These are phyloP conservation scores for Alternaria novae-zelandiae DNA, from an alignment of 2,329 filamentous ascomycete species.

Conservation along the genomic window DNA sequence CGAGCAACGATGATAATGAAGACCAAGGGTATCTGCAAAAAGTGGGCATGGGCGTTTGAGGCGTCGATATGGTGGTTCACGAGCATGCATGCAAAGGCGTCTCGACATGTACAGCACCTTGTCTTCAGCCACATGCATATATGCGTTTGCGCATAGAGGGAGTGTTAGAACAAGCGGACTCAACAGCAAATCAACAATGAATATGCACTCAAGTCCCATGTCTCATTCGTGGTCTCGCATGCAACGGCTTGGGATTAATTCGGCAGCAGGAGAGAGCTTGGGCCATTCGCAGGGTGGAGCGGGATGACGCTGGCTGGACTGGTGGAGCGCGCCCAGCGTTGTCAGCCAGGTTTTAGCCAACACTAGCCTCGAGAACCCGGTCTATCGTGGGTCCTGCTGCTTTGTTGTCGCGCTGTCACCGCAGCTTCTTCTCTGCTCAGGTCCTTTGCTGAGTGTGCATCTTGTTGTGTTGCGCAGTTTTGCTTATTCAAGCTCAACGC, in stretches of 20 bases:
- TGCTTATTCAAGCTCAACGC: not conserved
- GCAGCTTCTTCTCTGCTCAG: not conserved
- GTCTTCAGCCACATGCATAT: not conserved
- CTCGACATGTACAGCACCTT: constrained; percentile 23
- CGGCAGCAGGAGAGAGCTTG: constrained; percentile 13
- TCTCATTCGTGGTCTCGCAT: not conserved
- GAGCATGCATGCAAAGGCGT: constrained; percentile 24
- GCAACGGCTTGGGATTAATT: not conserved
- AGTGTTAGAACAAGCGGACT: not conserved
- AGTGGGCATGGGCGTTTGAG: constrained; percentile 40
- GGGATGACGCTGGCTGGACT: constrained; percentile 22
- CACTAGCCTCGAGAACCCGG: constrained; percentile 7
- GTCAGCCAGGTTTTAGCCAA: constrained; percentile 23
- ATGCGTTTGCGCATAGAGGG: not conserved
- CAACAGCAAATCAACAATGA: constrained; percentile 2
- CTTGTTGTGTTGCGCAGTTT: not conserved
- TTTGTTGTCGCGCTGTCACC: constrained; percentile 3
- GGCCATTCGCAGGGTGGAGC: constrained; percentile 12
- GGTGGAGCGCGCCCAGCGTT: constrained; percentile 7
- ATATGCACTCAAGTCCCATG: not conserved
- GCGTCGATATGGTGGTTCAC: constrained; percentile 20
- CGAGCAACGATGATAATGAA: constrained; percentile 21
- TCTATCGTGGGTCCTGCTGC: constrained; percentile 2
- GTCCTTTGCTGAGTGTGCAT: not conserved
- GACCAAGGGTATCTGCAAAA: constrained; percentile 27